These are phyloP conservation scores for Colletotrichum filicis DNA, from an alignment of 2,329 filamentous ascomycete species.

Conservation along the genomic window DNA sequence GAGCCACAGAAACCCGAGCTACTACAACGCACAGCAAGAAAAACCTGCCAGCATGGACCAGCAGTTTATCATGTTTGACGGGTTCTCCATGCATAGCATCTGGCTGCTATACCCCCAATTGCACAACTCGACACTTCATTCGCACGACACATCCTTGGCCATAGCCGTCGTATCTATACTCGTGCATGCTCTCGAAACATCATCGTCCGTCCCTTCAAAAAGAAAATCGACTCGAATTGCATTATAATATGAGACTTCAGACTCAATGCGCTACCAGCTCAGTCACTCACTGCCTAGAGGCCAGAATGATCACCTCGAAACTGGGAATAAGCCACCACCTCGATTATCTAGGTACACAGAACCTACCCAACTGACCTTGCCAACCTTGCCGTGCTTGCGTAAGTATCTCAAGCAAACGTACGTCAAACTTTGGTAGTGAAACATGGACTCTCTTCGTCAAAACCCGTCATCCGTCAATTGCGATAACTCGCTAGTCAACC, in stretches of 20 bases:
- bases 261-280: neutral
- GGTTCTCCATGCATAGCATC: slow-evolving; percentile 11
- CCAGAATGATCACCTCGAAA: neutral
- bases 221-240: neutral
- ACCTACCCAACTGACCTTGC: neutral
- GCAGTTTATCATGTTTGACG: slow-evolving; percentile 18
- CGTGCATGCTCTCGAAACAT: neutral
- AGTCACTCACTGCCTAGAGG: neutral
- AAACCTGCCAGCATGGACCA: slow-evolving; percentile 1
- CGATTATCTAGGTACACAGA: neutral
- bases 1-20: slow-evolving; percentile 1
- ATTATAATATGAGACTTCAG: neutral
- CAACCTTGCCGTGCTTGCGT: neutral
- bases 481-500: neutral
- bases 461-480: neutral
- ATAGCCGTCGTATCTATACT: neutral
- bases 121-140: slow-evolving; percentile 1
- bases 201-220: neutral
- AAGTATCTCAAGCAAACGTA: neutral
- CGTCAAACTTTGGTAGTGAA: neutral
- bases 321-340: neutral
- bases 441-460: neutral
- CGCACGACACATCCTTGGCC: neutral
- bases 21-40: neutral
- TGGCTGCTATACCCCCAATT: neutral